Percentiles rank a stretch among this genome's conserved stretches.
phyloP scores from a whole-genome alignment of 1,284 basidiomycete genomes.

The Neonothopanus nambi region DNA sequence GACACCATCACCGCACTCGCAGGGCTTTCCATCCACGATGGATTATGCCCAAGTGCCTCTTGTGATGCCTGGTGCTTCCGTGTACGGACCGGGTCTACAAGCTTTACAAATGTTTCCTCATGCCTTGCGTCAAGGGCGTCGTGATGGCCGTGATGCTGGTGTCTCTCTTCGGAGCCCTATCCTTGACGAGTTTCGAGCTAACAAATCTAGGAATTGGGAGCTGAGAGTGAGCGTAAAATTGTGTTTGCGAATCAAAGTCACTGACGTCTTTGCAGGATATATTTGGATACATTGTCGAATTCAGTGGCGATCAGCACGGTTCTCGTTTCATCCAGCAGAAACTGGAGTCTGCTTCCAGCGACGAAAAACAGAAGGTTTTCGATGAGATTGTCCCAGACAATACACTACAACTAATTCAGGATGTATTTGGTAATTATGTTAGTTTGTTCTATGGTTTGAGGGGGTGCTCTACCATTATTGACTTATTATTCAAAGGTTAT shows the following conservation, averaged over 20 bases:
- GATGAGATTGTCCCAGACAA: conserved; percentile 86
- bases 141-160: conserved; percentile 33
- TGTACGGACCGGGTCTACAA: conserved; percentile 41
- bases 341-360: conserved; percentile 72
- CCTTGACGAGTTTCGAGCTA: conserved; percentile 84
- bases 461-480: conserved; percentile 3
- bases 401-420: conserved; percentile 81
- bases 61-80: conserved; percentile 42
- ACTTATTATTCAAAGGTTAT: conserved; percentile 65
- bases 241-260: neutral
- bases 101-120: conserved; percentile 43
- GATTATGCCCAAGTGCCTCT: conserved; percentile 55
- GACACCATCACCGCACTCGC: conserved; percentile 40
- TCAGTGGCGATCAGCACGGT: conserved; percentile 92
- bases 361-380: conserved; percentile 84
- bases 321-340: conserved; percentile 90
- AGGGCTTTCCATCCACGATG: conserved; percentile 40
- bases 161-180: conserved; percentile 61
- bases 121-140: conserved; percentile 40
- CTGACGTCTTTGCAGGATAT: conserved; percentile 63
- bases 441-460: conserved; percentile 27
- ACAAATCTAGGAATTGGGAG: conserved; percentile 81
- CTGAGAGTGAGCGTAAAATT: conserved; percentile 54
- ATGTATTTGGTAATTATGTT: conserved; percentile 98
- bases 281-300: conserved; percentile 86